Percentiles rank a stretch among this genome's conserved stretches.
Conservation (phyloP, 495 filamentous ascomycete species). For the Penicillium malachiteum region DNA sequence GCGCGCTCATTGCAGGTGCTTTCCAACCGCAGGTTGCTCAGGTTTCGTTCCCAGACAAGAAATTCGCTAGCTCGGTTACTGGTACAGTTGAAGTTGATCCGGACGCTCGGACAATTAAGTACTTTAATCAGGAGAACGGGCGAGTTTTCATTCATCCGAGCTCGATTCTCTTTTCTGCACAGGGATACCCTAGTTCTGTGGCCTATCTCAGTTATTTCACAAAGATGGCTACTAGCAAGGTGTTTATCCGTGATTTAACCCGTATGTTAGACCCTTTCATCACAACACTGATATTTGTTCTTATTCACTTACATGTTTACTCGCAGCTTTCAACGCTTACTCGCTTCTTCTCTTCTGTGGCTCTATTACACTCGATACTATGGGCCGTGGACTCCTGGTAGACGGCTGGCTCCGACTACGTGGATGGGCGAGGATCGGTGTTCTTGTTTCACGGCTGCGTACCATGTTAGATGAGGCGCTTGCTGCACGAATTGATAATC, state of each 20-base stretch:
- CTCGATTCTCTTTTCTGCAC: constrained; percentile 80
- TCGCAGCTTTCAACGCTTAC: constrained; percentile 82
- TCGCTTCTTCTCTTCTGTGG: constrained; percentile 89
- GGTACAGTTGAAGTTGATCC: constrained; percentile 91
- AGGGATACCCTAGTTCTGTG: constrained; percentile 65
- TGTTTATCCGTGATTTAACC: constrained; percentile 86
- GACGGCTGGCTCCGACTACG: constrained; percentile 90
- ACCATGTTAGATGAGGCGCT: constrained; percentile 84
- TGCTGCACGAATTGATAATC: constrained; percentile 74
- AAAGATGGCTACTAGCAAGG: constrained; percentile 86
- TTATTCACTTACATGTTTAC: constrained; percentile 7
- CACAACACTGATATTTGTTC: neutral
- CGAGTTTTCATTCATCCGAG: constrained; percentile 90
- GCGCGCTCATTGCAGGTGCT: constrained; percentile 83
- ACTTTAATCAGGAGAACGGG: constrained; percentile 81
- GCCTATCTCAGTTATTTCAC: constrained; percentile 82
- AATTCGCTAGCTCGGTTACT: constrained; percentile 78
- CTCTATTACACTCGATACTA: constrained; percentile 77
- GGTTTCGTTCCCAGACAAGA: constrained; percentile 91
- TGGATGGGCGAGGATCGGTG: constrained; percentile 94
- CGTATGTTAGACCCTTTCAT: constrained; percentile 54
- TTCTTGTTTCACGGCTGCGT: constrained; percentile 78
- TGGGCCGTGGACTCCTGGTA: constrained; percentile 83
- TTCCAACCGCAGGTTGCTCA: constrained; percentile 90
- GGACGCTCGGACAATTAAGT: constrained; percentile 87